phyloP scores from a whole-genome alignment of 2,329 filamentous ascomycete genomes.

The Trichophyton equinum region DNA sequence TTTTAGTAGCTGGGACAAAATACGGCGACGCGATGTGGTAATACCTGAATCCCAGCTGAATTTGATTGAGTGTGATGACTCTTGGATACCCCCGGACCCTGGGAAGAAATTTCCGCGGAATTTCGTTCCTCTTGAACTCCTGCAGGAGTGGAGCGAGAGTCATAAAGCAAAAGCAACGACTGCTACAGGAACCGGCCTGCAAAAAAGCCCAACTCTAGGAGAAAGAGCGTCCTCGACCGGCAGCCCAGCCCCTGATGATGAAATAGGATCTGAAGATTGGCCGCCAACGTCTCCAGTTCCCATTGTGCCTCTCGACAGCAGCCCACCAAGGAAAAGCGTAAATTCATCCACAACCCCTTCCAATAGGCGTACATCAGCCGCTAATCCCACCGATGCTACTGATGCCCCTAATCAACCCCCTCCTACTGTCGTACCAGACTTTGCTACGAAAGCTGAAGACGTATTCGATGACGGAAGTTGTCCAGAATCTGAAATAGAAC shows the following conservation, averaged over 20 bases:
- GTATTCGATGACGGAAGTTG: background rate
- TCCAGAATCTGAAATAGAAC: conserved; percentile 8
- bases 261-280: background rate
- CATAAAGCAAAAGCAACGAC: background rate
- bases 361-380: background rate
- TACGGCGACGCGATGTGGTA: conserved; percentile 32
- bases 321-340: background rate
- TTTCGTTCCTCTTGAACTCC: conserved; percentile 25
- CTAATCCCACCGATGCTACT: background rate
- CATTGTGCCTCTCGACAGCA: background rate
- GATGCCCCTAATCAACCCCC: background rate
- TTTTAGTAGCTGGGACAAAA: conserved; percentile 21
- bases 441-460: background rate
- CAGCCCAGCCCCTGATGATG: background rate
- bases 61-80: conserved; percentile 37
- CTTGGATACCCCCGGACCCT: conserved; percentile 26
- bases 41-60: conserved; percentile 39
- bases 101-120: conserved; percentile 19
- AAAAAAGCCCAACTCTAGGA: background rate
- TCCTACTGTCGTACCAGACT: background rate
- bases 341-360: background rate
- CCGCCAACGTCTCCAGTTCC: background rate
- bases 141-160: conserved; percentile 22
- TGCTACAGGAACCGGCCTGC: background rate
- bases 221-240: background rate